These are phyloP conservation scores for Hibiscus syriacus DNA, from an alignment of 345 rosid species.

Conservation along the genomic window DNA sequence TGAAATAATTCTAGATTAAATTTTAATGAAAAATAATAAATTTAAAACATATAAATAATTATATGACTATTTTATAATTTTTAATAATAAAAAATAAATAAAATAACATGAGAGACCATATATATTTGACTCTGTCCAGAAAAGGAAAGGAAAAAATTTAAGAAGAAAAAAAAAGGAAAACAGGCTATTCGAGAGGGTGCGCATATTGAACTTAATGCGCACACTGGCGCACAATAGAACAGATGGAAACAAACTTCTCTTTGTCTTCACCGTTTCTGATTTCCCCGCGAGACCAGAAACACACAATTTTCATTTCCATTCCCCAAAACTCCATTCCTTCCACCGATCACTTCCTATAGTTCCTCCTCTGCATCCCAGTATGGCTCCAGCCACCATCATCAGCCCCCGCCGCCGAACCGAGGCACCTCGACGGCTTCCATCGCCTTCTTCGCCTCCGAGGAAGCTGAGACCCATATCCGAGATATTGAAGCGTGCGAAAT, in stretches of 20 bases:
- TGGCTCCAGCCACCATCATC: no score
- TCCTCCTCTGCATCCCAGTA: no score
- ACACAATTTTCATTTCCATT: constrained; percentile 11
- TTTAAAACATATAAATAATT: no score
- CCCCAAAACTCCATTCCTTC: neutral
- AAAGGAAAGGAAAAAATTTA: neutral
- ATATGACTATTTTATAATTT: no score
- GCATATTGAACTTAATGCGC: constrained; percentile 43
- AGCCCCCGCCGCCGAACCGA: constrained; percentile 40
- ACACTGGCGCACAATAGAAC: constrained; percentile 32
- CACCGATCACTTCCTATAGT: no score
- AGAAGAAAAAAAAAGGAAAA: neutral
- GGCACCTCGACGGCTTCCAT: constrained; percentile 33
- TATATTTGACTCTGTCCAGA: neutral
- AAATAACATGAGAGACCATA: no score
- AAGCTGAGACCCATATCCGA: constrained; percentile 51
- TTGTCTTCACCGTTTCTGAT: constrained; percentile 1
- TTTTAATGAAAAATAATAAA: no score
- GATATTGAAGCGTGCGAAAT: constrained; percentile 40
- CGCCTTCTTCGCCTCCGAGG: constrained; percentile 40
- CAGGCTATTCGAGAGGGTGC: constrained; percentile 7
- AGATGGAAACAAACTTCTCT: neutral
- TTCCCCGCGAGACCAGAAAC: constrained; percentile 12
- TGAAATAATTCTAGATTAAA: no score
- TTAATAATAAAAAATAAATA: no score